Conservation (phyloP, 2,329 filamentous ascomycete genomes). For the Dactylellina parvicollis region DNA sequence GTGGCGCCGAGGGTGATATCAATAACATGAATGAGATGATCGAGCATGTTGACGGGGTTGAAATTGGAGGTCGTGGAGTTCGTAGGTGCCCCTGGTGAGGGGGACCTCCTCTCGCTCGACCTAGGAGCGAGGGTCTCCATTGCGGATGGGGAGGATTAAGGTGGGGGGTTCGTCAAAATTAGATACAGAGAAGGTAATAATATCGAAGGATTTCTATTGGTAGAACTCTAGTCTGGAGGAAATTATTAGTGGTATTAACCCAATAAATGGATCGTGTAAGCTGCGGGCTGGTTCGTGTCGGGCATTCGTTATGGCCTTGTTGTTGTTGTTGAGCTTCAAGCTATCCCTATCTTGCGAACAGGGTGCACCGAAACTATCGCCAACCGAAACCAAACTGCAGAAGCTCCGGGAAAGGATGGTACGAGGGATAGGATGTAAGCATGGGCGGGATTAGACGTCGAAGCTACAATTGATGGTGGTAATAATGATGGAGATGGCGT, state of each 20-base stretch:
- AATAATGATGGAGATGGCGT: conserved; percentile 4
- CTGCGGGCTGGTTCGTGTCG: neutral
- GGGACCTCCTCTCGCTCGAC: conserved; percentile 52
- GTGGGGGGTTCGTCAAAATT: conserved; percentile 12
- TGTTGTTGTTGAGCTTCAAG: conserved; percentile 3
- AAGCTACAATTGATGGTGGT: conserved; percentile 24
- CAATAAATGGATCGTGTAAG: neutral
- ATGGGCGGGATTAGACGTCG: conserved; percentile 14
- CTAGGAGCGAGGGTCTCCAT: conserved; percentile 50
- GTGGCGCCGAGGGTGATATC: conserved; percentile 78
- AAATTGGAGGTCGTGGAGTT: conserved; percentile 59
- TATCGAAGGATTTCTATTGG: conserved; percentile 18
- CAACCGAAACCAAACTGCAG: neutral
- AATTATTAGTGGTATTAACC: conserved; percentile 13
- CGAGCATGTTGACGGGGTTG: conserved; percentile 75
- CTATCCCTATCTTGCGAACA: conserved; percentile 26
- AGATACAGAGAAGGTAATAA: conserved; percentile 5
- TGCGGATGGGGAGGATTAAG: conserved; percentile 1
- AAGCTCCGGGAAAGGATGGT: conserved; percentile 11
- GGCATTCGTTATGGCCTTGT: neutral
- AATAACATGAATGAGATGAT: conserved; percentile 76
- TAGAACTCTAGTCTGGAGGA: conserved; percentile 3
- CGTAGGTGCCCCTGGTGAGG: conserved; percentile 43
- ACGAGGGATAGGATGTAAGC: neutral
- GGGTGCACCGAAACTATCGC: neutral